Evolutionary conservation across 495 filamentous ascomycete genomes (phyloP).

Genomic region (Penicillium turbatum): DNA sequence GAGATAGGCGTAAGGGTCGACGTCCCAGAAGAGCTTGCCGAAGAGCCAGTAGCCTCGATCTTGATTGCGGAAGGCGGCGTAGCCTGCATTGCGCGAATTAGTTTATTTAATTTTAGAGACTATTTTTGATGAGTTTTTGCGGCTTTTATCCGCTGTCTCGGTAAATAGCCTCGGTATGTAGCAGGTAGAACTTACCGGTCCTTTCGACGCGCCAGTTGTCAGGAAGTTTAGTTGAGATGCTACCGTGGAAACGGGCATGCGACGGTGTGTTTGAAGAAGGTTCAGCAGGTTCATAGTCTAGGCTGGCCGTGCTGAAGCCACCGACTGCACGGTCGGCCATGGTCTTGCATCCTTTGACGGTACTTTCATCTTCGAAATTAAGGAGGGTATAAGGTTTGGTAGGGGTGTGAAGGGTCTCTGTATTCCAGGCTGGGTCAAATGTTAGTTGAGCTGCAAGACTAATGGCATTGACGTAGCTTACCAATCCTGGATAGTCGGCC

Average conservation of each 20-base stretch:
- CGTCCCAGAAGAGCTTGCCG: slow-evolving; percentile 77
- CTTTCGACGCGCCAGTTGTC: slow-evolving; percentile 50
- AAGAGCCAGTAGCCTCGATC: slow-evolving; percentile 61
- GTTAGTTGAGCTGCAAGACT: slow-evolving; percentile 4
- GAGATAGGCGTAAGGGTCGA: slow-evolving; percentile 82
- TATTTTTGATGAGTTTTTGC: too few relatives aligned
- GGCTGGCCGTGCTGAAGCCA: slow-evolving; percentile 67
- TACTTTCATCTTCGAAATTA: slow-evolving; percentile 58
- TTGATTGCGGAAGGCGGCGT: slow-evolving; percentile 80
- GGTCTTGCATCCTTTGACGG: slow-evolving; percentile 64
- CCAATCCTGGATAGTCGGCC: slow-evolving; percentile 55
- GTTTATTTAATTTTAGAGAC: not conserved
- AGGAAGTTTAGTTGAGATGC: slow-evolving; percentile 77
- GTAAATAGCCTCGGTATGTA: not conserved
- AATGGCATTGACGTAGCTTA: slow-evolving; percentile 26
- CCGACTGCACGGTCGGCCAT: slow-evolving; percentile 86
- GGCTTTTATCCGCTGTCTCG: too few relatives aligned
- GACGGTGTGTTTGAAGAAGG: slow-evolving; percentile 43
- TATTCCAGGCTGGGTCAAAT: slow-evolving; percentile 41
- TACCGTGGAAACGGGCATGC: slow-evolving; percentile 77
- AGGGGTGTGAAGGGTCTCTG: slow-evolving; percentile 45
- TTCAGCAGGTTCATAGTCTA: slow-evolving; percentile 61
- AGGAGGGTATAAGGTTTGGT: slow-evolving; percentile 47
- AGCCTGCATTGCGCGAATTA: slow-evolving; percentile 52
- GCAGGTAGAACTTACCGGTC: slow-evolving; percentile 52